phyloP scores from a whole-genome alignment of 139 green algal species.

The Closterium sp. region DNA sequence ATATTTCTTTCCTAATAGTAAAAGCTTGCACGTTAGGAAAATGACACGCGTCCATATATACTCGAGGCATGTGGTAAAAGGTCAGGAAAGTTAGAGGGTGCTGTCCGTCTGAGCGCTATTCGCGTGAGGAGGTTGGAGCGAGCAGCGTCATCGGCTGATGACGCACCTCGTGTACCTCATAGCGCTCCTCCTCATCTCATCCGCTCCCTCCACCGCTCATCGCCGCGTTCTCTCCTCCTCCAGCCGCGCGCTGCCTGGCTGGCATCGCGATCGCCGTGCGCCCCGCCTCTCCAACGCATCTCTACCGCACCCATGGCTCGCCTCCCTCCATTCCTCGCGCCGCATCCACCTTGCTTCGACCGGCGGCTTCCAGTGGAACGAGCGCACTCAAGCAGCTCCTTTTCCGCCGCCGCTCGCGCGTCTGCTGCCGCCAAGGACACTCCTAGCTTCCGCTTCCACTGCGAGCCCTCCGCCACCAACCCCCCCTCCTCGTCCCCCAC shows the following conservation, averaged over 20 bases:
- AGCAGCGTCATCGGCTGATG: neutral
- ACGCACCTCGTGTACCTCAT: neutral
- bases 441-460: neutral
- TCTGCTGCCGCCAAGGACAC: neutral
- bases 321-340: neutral
- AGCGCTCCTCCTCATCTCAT: neutral
- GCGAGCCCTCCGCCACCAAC: neutral
- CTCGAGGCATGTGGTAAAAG: no score
- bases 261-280: neutral
- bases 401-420: neutral
- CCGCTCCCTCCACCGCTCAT: neutral
- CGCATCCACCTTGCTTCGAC: neutral
- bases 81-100: no score
- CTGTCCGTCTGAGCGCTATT: neutral
- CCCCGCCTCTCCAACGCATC: neutral
- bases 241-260: neutral
- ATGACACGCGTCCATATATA: no score
- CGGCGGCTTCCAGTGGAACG: neutral
- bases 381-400: neutral
- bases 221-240: neutral
- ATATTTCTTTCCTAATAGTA: no score
- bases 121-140: neutral
- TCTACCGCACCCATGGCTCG: neutral
- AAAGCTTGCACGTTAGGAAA: no score
- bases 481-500: neutral